A percentile compares a stretch with the other conserved stretches of the same genome.
Evolutionary conservation across 2,329 filamentous ascomycete species (phyloP).

Genomic region (Simplicillium aogashimaense): DNA sequence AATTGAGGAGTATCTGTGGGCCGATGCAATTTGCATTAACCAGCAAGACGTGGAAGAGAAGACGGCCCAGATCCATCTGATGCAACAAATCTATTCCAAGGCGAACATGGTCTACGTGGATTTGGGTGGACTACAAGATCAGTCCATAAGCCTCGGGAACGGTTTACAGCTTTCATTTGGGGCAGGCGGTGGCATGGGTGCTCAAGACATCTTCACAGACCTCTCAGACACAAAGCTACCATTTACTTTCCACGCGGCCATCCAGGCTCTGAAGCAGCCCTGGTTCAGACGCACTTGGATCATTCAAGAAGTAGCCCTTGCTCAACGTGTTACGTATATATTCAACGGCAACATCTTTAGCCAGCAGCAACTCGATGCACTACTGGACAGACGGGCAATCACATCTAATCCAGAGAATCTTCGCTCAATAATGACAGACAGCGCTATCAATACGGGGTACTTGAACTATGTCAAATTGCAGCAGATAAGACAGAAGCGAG

Average conservation of each 20-base stretch:
- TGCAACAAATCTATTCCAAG: slow-evolving; percentile 14
- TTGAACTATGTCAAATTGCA: slow-evolving; percentile 3
- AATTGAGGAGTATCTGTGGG: slow-evolving; percentile 7
- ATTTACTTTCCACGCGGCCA: slow-evolving; percentile 1
- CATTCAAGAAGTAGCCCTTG: slow-evolving; percentile 10
- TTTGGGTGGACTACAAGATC: too few relatives aligned
- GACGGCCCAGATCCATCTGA: slow-evolving; percentile 13
- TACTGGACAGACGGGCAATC: background rate
- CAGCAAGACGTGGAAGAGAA: slow-evolving; percentile 14
- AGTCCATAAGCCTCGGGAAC: too few relatives aligned
- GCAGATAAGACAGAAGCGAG: background rate
- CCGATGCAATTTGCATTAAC: slow-evolving; percentile 17
- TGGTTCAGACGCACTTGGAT: slow-evolving; percentile 12
- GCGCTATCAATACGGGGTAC: background rate
- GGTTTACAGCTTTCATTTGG: too few relatives aligned
- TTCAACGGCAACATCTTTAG: slow-evolving; percentile 4
- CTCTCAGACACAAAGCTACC: too few relatives aligned
- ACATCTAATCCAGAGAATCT: background rate
- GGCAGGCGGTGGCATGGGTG: too few relatives aligned
- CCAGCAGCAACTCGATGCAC: background rate
- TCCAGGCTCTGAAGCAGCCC: slow-evolving; percentile 1
- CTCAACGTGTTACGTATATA: background rate
- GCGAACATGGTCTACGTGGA: slow-evolving; percentile 2
- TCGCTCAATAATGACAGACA: background rate
- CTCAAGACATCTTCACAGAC: too few relatives aligned